Conservation (phyloP, 2,329 filamentous ascomycete species). For the Claviceps digitariae region DNA sequence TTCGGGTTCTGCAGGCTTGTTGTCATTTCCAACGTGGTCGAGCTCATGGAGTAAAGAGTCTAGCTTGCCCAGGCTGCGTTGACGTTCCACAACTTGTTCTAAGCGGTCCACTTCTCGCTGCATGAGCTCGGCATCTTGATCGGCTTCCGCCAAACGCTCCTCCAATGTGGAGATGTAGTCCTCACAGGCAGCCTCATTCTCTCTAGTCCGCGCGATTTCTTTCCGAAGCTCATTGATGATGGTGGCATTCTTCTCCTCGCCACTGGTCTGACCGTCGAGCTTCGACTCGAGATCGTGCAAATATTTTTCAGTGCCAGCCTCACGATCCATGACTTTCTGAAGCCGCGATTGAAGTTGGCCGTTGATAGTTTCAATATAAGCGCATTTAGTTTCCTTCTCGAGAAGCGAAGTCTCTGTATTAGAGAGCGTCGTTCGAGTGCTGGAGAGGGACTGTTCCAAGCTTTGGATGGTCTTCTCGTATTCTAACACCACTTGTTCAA, state of each 20-base stretch:
- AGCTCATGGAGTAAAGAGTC: constrained; percentile 87
- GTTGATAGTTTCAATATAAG: constrained; percentile 86
- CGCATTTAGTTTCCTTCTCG: constrained; percentile 87
- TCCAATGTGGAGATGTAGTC: constrained; percentile 97
- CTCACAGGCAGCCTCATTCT: constrained; percentile 81
- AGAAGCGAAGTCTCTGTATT: constrained; percentile 74
- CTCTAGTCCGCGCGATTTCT: constrained; percentile 74
- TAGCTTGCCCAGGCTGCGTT: constrained; percentile 86
- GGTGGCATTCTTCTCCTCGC: constrained; percentile 82
- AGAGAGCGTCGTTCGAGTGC: constrained; percentile 70
- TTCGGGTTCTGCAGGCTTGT: constrained; percentile 24
- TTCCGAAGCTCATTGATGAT: constrained; percentile 81
- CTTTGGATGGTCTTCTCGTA: constrained; percentile 98
- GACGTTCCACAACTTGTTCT: constrained; percentile 89
- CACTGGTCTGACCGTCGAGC: constrained; percentile 78
- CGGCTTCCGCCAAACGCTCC: constrained; percentile 85
- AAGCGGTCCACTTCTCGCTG: constrained; percentile 89
- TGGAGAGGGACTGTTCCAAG: constrained; percentile 81
- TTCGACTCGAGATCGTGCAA: constrained; percentile 83
- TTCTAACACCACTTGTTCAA: constrained; percentile 90
- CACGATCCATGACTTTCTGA: constrained; percentile 87
- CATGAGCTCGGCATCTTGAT: constrained; percentile 94
- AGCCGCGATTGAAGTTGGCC: constrained; percentile 76
- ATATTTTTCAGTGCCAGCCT: constrained; percentile 83
- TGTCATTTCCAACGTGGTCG: constrained; percentile 55